Evolutionary conservation across 257 asterid genomes (phyloP), one percentile per base, ranked within the genome.

Genomic region (Scutellaria barbata): DNA sequence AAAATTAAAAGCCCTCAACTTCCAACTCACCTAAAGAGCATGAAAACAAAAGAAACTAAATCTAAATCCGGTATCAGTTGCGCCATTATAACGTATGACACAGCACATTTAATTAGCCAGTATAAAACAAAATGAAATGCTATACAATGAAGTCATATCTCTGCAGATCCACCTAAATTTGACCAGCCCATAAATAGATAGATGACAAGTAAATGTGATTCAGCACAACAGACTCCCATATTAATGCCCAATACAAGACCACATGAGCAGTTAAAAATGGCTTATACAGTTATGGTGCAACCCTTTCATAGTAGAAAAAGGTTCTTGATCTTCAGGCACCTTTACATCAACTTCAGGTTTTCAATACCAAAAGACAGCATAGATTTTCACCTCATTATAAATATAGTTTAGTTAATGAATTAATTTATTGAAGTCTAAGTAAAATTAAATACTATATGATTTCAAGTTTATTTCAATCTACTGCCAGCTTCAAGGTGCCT

Each of bases 41-140:
- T 57, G 59, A 61, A 70, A 76, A 11, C 57, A 72, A 74, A 56
- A 42, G 53, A 46, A 59, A 51, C 13, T 1, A 56, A 35, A 68
- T 20, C 60, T 48, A 0, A 10, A 14, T 16, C 10, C 16, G 30
- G 56, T 14, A 72, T 65, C 69, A 22, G 75, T 73, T 63, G 53
- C 80, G 51, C 81, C 76, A 54, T 51, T 18, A 70, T 33, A 63
- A 77, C 43, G 10, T 17, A 71, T 74, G 82, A 57, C 70, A 51
- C 12, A 11, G 48, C 55, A 33, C 69, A 62, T 66, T 71, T 55
- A 81, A 46, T 68, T 56, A 56, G 65, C 60, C 66, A 59, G 51
- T 67, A 73, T 67, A 71, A 72, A 63, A 70, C 68, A 42, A 25
- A 30, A 30, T 30, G 35, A 3, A 30, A 40, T 51, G 33, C 9